Evolutionary conservation across 176 grass and related monocot species (phyloP), one percentile per base, ranked within the genome.

Genomic region (Ensete glaucum): DNA sequence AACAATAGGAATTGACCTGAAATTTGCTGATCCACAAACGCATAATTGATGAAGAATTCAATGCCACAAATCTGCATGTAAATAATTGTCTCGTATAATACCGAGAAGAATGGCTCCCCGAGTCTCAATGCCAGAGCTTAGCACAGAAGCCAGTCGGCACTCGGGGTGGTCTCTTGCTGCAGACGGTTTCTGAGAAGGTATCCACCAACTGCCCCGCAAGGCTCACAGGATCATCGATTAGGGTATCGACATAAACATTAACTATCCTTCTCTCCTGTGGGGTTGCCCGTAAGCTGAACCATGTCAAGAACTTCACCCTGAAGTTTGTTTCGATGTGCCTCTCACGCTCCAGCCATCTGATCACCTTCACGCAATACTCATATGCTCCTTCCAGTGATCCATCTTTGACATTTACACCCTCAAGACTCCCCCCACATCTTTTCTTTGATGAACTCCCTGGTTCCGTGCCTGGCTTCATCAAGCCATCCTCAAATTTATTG

Each of bases 261-360:
- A 98, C 94, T 80, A 98, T 83, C 63, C 86, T 91, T 74, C 88
- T 87, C 80, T 98, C 88, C 48, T 98, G 80, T 43, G 76, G 84
- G 10, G 88, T 93, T n/a, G 94, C 94, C 52, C 81, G 88, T 78
- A 98, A 73, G 80, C 94, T 98, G 86, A 91, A 98, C 94, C 94
- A 98, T 54, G 94, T 93, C 56, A 98, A 64, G 76, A 98, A 98
- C 82, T 98, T 98, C 52, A 98, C 82, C 68, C 94, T 89, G 75
- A 98, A 98, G 75, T 85, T 89, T 27, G 88, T 87, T 73, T 93
- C 94, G 10, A 98, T 91, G 64, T 87, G 85, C 48, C 94, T 86
- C 76, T 98, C 94, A 34, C 90, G 87, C 26, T 98, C 94, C 72
- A 98, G 79, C 88, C 88, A 86, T 76, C 94, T 93, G 43, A 98